A percentile compares a stretch with the other conserved stretches of the same genome.
Evolutionary conservation across 106 monocot species (phyloP).

Genomic region (Acanthochlamys bracteata): DNA sequence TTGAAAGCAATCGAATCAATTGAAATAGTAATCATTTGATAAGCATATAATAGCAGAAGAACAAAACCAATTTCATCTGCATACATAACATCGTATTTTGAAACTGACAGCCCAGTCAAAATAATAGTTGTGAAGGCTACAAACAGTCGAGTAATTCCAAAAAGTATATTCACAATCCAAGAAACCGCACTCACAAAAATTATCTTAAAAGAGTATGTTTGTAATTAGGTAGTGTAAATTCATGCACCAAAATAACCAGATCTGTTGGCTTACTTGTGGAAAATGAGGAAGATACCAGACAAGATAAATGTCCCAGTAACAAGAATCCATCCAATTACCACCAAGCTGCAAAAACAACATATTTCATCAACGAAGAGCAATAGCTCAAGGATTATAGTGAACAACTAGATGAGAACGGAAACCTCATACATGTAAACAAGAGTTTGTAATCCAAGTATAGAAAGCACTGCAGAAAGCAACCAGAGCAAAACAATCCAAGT

Average conservation of each 20-base stretch:
- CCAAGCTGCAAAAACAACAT: slow-evolving; percentile 46
- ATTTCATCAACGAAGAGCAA: not conserved
- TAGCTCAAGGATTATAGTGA: not conserved
- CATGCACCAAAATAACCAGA: not conserved
- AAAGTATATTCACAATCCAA: not conserved
- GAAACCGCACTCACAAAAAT: not conserved
- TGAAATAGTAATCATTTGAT: no score
- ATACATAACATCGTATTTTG: not conserved
- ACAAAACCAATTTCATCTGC: no score
- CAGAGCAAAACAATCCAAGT: not conserved
- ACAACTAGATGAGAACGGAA: not conserved
- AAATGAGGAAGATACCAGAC: slow-evolving; percentile 70
- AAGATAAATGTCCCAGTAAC: slow-evolving; percentile 70
- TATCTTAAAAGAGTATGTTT: not conserved
- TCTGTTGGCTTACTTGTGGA: slow-evolving; percentile 74
- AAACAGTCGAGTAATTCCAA: not conserved
- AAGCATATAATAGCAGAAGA: no score
- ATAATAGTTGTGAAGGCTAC: not conserved
- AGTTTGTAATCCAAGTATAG: slow-evolving; percentile 56
- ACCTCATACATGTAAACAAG: slow-evolving; percentile 59
- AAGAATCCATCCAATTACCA: slow-evolving; percentile 81
- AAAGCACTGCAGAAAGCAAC: slow-evolving; percentile 48
- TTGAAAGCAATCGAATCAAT: no score
- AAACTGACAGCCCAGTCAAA: not conserved
- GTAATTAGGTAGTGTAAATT: not conserved